Percentiles rank a stretch among this genome's conserved stretches.
phyloP scores from a whole-genome alignment of 148 eudicot genomes.

The Camellia japonica region DNA sequence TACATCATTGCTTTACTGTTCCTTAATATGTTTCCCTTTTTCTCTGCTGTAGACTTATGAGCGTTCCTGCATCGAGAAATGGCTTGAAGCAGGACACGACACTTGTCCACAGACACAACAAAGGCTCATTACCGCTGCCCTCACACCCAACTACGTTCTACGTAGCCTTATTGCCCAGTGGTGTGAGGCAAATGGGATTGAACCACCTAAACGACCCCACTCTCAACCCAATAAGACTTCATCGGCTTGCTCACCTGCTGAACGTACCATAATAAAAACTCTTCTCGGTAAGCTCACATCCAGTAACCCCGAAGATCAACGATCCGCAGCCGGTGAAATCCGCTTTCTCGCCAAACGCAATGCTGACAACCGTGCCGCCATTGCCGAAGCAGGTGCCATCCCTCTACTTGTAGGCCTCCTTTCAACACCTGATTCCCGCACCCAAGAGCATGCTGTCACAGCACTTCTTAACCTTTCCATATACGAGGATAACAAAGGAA shows the following conservation, averaged over 20 bases:
- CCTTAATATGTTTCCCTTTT: neutral
- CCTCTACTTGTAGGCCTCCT: constrained; percentile 73
- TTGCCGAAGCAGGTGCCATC: constrained; percentile 89
- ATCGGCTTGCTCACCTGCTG: constrained; percentile 64
- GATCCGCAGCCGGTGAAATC: constrained; percentile 73
- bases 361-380: constrained; percentile 77
- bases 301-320: constrained; percentile 57
- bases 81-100: constrained; percentile 76
- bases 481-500: constrained; percentile 80
- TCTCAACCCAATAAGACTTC: constrained; percentile 37
- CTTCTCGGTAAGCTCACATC: constrained; percentile 66
- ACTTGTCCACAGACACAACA: constrained; percentile 97
- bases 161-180: constrained; percentile 92
- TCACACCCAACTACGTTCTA: constrained; percentile 83
- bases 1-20: neutral
- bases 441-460: constrained; percentile 89
- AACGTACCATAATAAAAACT: constrained; percentile 58
- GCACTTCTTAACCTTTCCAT: constrained; percentile 93
- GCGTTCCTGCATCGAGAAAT: constrained; percentile 84
- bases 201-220: constrained; percentile 64
- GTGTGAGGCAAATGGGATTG: constrained; percentile 85
- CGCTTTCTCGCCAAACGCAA: constrained; percentile 87
- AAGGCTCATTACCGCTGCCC: constrained; percentile 52
- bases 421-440: constrained; percentile 58
- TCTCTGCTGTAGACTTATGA: constrained; percentile 73